A percentile compares a stretch with the other conserved stretches of the same genome.
These are phyloP conservation scores for Parachaetomium inaequale DNA, from an alignment of 495 filamentous ascomycete genomes.

Conservation along the genomic window DNA sequence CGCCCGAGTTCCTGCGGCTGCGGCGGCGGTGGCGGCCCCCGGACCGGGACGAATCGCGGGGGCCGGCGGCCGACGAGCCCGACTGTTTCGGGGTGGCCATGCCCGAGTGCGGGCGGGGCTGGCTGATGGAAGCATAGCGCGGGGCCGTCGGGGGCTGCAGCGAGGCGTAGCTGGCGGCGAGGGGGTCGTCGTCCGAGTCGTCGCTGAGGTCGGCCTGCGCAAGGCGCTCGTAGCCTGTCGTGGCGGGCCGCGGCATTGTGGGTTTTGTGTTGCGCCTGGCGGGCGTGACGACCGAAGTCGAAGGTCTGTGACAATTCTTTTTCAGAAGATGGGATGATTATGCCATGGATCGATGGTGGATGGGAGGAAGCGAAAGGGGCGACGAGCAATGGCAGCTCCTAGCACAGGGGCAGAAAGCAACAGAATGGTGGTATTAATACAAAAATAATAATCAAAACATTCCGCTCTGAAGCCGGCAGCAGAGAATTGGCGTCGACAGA, in stretches of 20 bases:
- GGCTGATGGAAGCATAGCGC: slow-evolving; percentile 64
- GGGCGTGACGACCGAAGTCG: neutral
- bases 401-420: neutral
- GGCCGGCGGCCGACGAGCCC: slow-evolving; percentile 3
- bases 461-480: neutral
- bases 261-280: slow-evolving; percentile 24
- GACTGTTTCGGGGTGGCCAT: slow-evolving; percentile 52
- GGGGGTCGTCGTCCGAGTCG: slow-evolving; percentile 62
- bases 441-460: neutral
- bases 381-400: neutral
- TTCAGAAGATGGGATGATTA: neutral
- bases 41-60: slow-evolving; percentile 7
- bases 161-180: slow-evolving; percentile 54
- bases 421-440: neutral
- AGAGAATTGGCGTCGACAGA: neutral
- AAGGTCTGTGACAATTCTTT: neutral
- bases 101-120: slow-evolving; percentile 57
- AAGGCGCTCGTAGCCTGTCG: slow-evolving; percentile 87
- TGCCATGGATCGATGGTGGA: neutral
- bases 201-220: slow-evolving; percentile 88
- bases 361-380: neutral
- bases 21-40: slow-evolving; percentile 46
- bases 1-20: slow-evolving; percentile 78
- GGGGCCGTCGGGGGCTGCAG: slow-evolving; percentile 59
- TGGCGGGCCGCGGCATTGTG: slow-evolving; percentile 58